Percentiles rank a stretch among this genome's conserved stretches.
Evolutionary conservation across 768 basidiomycete genomes (phyloP).

Genomic region (Stropharia rugosoannulata): DNA sequence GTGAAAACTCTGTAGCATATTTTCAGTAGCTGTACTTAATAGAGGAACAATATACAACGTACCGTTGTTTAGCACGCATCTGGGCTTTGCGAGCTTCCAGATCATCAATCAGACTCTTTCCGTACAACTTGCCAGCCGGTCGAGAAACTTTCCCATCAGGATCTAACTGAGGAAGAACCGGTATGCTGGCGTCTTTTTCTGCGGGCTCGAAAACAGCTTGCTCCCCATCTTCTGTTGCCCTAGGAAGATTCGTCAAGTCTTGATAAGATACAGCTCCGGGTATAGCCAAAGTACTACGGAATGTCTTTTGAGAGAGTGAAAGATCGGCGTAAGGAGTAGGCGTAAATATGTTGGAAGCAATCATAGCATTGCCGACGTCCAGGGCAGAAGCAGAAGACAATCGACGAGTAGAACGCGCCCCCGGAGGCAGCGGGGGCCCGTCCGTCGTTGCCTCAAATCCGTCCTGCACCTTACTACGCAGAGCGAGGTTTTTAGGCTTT

Average conservation of each 20-base stretch:
- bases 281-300: slow-evolving; percentile 76
- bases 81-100: slow-evolving; percentile 80
- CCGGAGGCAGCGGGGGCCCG: slow-evolving; percentile 77
- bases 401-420: slow-evolving; percentile 58
- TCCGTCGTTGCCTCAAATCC: slow-evolving; percentile 68
- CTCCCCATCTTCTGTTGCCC: slow-evolving; percentile 78
- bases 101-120: slow-evolving; percentile 88
- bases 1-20: slow-evolving; percentile 65
- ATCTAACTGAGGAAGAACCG: slow-evolving; percentile 26
- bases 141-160: slow-evolving; percentile 36
- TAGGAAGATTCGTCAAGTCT: slow-evolving; percentile 63
- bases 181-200: slow-evolving; percentile 33
- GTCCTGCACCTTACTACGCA: slow-evolving; percentile 38
- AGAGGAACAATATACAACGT: slow-evolving; percentile 17
- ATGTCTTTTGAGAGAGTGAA: slow-evolving; percentile 79
- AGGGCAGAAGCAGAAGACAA: slow-evolving; percentile 37
- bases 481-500: slow-evolving; percentile 29
- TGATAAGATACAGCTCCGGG: slow-evolving; percentile 67
- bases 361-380: slow-evolving; percentile 26
- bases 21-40: background rate
- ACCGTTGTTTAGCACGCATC: slow-evolving; percentile 86
- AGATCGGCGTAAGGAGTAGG: slow-evolving; percentile 77
- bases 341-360: slow-evolving; percentile 67
- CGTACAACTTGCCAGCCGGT: slow-evolving; percentile 83
- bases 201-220: slow-evolving; percentile 53